phyloP scores from a whole-genome alignment of 140 eudicot species.

The Erigeron philadelphicus region DNA sequence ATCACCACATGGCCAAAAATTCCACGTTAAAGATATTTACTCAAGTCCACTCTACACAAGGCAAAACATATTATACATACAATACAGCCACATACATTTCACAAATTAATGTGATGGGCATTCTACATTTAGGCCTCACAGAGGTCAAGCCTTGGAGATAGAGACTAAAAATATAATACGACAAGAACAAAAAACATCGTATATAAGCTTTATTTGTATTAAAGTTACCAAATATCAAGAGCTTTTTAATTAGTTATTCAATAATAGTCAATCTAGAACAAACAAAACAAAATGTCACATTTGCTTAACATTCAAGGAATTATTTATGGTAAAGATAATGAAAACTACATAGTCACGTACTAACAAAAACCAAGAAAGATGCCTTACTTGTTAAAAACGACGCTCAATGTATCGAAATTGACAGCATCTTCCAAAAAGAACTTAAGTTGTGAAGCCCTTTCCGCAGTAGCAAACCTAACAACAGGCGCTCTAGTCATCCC shows the following conservation, averaged over 20 bases:
- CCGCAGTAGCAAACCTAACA: slow-evolving; percentile 64
- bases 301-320: slow-evolving; percentile 1
- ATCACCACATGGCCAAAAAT: neutral
- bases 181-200: neutral
- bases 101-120: neutral
- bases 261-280: neutral
- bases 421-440: slow-evolving; percentile 51
- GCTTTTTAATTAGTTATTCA: neutral
- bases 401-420: slow-evolving; percentile 53
- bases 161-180: slow-evolving; percentile 16
- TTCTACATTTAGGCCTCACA: slow-evolving; percentile 4
- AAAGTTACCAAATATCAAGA: neutral
- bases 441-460: slow-evolving; percentile 63
- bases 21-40: neutral
- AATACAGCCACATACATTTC: neutral
- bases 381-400: slow-evolving; percentile 57
- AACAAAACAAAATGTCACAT: neutral
- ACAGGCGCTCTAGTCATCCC: slow-evolving; percentile 85
- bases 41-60: slow-evolving; percentile 7
- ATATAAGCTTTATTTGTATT: neutral
- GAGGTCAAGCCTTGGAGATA: neutral
- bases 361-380: neutral
- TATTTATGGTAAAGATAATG: neutral
- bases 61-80: slow-evolving; percentile 10
- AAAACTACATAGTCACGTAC: neutral